A percentile compares a stretch with the other conserved stretches of the same genome.
Conservation (phyloP, 2,329 filamentous ascomycete genomes). For the Talaromyces sp. region DNA sequence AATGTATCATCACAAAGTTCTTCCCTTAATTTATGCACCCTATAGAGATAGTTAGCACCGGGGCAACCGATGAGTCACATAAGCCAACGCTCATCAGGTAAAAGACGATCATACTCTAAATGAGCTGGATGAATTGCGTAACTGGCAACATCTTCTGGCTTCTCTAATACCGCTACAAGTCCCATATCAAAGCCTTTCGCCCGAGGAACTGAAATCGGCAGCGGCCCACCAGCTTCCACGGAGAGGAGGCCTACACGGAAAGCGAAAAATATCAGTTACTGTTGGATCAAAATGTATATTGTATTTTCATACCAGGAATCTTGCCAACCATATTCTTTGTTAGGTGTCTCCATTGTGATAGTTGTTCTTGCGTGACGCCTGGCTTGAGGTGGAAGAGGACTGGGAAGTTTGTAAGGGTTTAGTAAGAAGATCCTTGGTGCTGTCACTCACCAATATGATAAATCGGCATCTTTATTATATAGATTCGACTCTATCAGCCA, state of each 20-base stretch:
- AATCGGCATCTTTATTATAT: not conserved
- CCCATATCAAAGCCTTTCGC: not conserved
- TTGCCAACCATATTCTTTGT: not conserved
- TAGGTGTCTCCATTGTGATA: not conserved
- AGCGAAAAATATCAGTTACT: not conserved
- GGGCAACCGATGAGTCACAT: not conserved
- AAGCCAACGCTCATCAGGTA: not conserved
- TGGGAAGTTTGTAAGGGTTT: not conserved
- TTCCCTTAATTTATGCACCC: not conserved
- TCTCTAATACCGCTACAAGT: not conserved
- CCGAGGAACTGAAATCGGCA: not conserved
- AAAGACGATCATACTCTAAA: not conserved
- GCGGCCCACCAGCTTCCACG: not conserved
- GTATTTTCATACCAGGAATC: not conserved
- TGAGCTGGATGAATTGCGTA: not conserved
- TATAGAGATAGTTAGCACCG: not conserved
- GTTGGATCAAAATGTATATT: not conserved
- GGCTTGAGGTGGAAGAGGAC: not conserved
- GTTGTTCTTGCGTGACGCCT: not conserved
- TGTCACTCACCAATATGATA: not conserved
- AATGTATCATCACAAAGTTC: not conserved
- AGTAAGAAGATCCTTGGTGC: not conserved
- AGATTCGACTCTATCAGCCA: not conserved
- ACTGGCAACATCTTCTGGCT: not conserved
- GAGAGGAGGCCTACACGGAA: not conserved